Evolutionary conservation across 768 basidiomycete genomes (phyloP).

Genomic region (Amanita inopinata): DNA sequence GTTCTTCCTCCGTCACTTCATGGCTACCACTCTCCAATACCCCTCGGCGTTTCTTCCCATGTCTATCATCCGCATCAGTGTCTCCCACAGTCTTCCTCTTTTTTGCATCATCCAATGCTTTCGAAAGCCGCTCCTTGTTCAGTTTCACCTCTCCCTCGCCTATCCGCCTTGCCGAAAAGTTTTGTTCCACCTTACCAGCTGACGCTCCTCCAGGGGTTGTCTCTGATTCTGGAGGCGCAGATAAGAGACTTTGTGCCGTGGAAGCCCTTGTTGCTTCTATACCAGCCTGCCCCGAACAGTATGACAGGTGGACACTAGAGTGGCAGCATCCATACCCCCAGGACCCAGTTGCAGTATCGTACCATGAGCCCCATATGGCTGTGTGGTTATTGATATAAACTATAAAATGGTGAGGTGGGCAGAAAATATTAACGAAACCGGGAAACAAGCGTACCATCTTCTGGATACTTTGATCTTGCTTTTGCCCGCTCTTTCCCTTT

Average conservation of each 20-base stretch:
- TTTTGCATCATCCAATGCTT: slow-evolving; percentile 69
- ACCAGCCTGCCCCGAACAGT: slow-evolving; percentile 83
- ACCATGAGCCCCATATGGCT: slow-evolving; percentile 97
- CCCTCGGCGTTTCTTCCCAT: slow-evolving; percentile 51
- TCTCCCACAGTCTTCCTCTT: slow-evolving; percentile 62
- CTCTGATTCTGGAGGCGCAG: slow-evolving; percentile 21
- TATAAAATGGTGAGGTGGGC: slow-evolving; percentile 22
- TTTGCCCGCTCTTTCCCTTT: slow-evolving; percentile 88
- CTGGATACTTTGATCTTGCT: slow-evolving; percentile 86
- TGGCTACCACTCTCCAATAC: slow-evolving; percentile 38
- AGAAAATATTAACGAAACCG: slow-evolving; percentile 4
- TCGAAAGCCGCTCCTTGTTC: slow-evolving; percentile 57
- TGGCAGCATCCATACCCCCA: slow-evolving; percentile 99
- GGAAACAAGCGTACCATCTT: slow-evolving; percentile 64
- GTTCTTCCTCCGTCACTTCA: slow-evolving; percentile 85
- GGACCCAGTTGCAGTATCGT: slow-evolving; percentile 49
- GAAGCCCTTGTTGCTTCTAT: slow-evolving; percentile 74
- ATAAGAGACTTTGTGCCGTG: slow-evolving; percentile 56
- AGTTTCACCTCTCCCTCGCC: slow-evolving; percentile 78
- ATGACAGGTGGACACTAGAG: slow-evolving; percentile 75
- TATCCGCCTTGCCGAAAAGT: slow-evolving; percentile 68
- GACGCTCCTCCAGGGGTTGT: slow-evolving; percentile 19
- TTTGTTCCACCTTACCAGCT: slow-evolving; percentile 43
- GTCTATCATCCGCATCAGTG: slow-evolving; percentile 44
- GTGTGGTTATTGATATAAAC: slow-evolving; percentile 92